These are phyloP conservation scores for Nothophytophthora sp. DNA, from an alignment of 352 stramenopile species.

Conservation along the genomic window DNA sequence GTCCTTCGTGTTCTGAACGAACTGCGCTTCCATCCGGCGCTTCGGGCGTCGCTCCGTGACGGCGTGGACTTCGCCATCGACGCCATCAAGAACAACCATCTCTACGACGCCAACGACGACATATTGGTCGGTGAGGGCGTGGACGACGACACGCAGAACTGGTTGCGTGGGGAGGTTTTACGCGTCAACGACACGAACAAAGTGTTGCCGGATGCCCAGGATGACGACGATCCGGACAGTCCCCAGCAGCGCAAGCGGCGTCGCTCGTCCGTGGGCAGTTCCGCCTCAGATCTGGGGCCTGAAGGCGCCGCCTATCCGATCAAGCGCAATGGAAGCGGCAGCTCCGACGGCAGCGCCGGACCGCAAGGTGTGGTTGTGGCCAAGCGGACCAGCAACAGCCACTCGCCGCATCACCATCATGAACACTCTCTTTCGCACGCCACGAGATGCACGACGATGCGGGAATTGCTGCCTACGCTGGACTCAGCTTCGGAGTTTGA, in stretches of 20 bases:
- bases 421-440: slow-evolving; percentile 17
- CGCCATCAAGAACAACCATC: slow-evolving; percentile 83
- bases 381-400: neutral
- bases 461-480: slow-evolving; percentile 56
- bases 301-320: neutral
- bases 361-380: neutral
- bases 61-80: slow-evolving; percentile 86
- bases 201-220: slow-evolving; percentile 46
- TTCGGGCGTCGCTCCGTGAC: slow-evolving; percentile 47
- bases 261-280: slow-evolving; percentile 21
- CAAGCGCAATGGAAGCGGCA: neutral
- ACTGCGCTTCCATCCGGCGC: slow-evolving; percentile 72
- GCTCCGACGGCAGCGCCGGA: slow-evolving; percentile 10
- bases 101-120: slow-evolving; percentile 84
- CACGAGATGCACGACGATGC: slow-evolving; percentile 56
- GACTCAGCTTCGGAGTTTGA: slow-evolving; percentile 69
- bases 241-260: slow-evolving; percentile 13
- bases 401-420: slow-evolving; percentile 16
- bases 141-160: slow-evolving; percentile 85
- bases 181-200: slow-evolving; percentile 69
- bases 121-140: slow-evolving; percentile 66
- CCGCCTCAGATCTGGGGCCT: slow-evolving; percentile 14
- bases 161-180: slow-evolving; percentile 78
- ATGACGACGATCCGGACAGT: slow-evolving; percentile 23
- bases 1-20: slow-evolving; percentile 78